These are phyloP conservation scores for Aspergillus leporis DNA, from an alignment of 495 filamentous ascomycete species.

Conservation along the genomic window DNA sequence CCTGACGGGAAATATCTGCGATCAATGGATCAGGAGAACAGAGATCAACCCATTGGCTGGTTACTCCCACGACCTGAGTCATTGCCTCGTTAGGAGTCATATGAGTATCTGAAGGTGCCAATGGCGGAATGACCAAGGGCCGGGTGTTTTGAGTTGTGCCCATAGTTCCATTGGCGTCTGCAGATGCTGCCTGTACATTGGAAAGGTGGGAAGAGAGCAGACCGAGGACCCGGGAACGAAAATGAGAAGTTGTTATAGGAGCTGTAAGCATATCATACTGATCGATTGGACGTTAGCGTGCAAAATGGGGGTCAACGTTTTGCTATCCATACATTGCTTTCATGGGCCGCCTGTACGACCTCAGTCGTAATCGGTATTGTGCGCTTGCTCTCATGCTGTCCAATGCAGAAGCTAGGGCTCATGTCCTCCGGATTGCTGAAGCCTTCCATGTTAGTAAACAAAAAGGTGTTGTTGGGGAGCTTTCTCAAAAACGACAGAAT, in stretches of 20 bases:
- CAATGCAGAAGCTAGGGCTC: slow-evolving; percentile 70
- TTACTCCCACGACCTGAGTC: slow-evolving; percentile 68
- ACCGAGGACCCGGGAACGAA: slow-evolving; percentile 72
- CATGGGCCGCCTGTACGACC: slow-evolving; percentile 68
- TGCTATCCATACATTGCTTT: slow-evolving; percentile 43
- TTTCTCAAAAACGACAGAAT: neutral
- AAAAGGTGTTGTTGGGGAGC: slow-evolving; percentile 8
- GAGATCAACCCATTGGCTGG: slow-evolving; percentile 88
- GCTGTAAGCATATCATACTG: slow-evolving; percentile 94
- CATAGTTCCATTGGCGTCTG: slow-evolving; percentile 36
- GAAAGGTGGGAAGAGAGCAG: slow-evolving; percentile 61
- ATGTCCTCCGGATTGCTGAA: slow-evolving; percentile 53
- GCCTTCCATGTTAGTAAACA: slow-evolving; percentile 39
- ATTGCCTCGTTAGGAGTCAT: slow-evolving; percentile 72
- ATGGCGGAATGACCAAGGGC: slow-evolving; percentile 63
- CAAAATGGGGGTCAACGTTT: neutral
- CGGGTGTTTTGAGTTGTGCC: slow-evolving; percentile 39
- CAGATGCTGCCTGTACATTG: slow-evolving; percentile 29
- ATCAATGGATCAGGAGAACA: slow-evolving; percentile 80
- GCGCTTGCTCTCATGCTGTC: slow-evolving; percentile 77
- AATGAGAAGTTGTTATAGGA: slow-evolving; percentile 81
- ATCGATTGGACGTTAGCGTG: slow-evolving; percentile 14
- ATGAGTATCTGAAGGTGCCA: slow-evolving; percentile 71
- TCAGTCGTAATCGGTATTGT: slow-evolving; percentile 58
- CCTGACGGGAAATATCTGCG: slow-evolving; percentile 80